phyloP scores from a whole-genome alignment of 768 basidiomycete species.

The Sporobolomyces roseus region DNA sequence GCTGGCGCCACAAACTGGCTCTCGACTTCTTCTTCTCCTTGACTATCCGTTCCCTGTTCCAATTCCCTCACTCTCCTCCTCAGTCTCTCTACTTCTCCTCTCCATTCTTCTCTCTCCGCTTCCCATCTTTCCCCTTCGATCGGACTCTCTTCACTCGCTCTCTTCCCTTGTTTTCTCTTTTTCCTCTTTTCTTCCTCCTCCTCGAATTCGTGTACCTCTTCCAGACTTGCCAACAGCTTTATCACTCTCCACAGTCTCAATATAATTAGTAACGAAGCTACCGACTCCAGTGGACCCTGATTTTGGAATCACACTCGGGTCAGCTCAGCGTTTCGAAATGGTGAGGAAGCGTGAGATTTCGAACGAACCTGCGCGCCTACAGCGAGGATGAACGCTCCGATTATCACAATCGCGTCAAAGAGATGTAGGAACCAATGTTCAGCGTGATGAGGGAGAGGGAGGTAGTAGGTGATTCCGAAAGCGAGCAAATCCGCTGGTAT shows the following conservation, averaged over 20 bases:
- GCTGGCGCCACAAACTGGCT: too few relatives aligned
- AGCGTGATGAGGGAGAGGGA: not conserved
- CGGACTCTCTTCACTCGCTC: not conserved
- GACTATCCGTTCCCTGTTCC: not conserved
- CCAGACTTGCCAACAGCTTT: slow-evolving; percentile 17
- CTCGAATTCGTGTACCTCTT: too few relatives aligned
- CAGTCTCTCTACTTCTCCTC: slow-evolving; percentile 1
- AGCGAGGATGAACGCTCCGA: slow-evolving; percentile 18
- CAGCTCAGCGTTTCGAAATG: not conserved
- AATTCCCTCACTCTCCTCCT: slow-evolving; percentile 3
- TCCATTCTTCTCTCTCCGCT: not conserved
- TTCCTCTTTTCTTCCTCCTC: not conserved
- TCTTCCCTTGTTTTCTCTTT: not conserved
- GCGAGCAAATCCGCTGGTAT: not conserved
- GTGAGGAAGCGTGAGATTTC: too few relatives aligned
- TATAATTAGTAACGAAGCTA: slow-evolving; percentile 16
- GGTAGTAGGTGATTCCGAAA: slow-evolving; percentile 2
- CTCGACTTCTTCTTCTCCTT: too few relatives aligned
- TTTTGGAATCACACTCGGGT: not conserved
- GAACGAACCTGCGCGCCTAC: not conserved
- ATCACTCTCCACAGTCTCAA: slow-evolving; percentile 22
- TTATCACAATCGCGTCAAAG: slow-evolving; percentile 12
- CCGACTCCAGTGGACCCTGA: not conserved
- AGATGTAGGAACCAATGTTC: slow-evolving; percentile 15
- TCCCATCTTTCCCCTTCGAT: not conserved